These are phyloP conservation scores for Gonapodya sp. DNA, from an alignment of 192 early-diverging fungal genomes.

Conservation along the genomic window DNA sequence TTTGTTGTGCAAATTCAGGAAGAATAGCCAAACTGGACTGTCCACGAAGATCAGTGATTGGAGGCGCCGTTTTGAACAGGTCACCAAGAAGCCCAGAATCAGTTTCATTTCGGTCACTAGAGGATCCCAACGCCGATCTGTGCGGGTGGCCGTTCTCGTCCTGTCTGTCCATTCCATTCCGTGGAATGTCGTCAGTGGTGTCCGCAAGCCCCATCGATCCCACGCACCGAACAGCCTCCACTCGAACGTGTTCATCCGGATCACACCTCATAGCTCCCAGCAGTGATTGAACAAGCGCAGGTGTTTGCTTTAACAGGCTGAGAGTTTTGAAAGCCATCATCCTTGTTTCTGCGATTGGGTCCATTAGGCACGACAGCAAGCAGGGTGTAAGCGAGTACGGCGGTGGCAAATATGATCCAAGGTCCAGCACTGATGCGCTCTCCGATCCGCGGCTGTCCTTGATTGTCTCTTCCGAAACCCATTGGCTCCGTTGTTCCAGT, in stretches of 20 bases:
- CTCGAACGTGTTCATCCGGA: neutral
- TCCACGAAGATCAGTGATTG: neutral
- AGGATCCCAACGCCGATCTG: neutral
- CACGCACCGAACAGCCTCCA: neutral
- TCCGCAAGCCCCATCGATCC: neutral
- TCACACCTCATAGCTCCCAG: neutral
- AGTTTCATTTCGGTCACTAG: neutral
- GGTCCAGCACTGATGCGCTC: too few relatives aligned
- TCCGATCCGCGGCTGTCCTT: too few relatives aligned
- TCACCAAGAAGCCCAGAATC: neutral
- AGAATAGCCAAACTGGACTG: neutral
- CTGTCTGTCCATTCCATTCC: too few relatives aligned
- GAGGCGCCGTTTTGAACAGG: neutral
- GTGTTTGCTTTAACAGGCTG: neutral
- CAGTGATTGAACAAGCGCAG: neutral
- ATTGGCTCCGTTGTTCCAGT: neutral
- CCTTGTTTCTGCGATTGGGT: neutral
- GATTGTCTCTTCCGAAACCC: neutral
- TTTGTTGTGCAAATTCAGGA: neutral
- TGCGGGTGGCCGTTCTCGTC: too few relatives aligned
- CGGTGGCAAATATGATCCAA: neutral
- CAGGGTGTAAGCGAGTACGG: neutral
- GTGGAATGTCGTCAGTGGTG: neutral
- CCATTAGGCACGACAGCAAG: neutral
- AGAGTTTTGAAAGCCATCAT: neutral